Evolutionary conservation across 2,329 filamentous ascomycete species (phyloP), one percentile per base, ranked within the genome.

Genomic region (Penicillium sp.): DNA sequence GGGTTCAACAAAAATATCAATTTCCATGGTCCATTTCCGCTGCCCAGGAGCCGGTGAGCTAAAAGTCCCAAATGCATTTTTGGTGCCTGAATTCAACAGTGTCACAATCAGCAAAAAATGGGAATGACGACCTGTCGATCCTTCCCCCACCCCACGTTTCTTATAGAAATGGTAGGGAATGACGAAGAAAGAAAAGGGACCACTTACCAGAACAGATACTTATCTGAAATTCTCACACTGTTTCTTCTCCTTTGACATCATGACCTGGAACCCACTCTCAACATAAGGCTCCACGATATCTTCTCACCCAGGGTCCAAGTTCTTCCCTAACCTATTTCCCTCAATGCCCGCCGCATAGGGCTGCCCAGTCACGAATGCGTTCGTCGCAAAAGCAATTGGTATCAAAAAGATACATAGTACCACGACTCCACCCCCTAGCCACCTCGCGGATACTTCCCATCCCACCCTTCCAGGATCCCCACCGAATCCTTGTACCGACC

Each of bases 171-270:
- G 23, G 40, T 51, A 57, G 29, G 2, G 19, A 17, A 42, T 8
- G 37, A 15, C 6, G 47, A 37, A 12, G 9, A 7, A 15, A 6
- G 15, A 6, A 27, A 35, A 50, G 13, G 21, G 23, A 12, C 23
- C 42, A 60, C 71, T 70, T 67, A 77, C 76, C 75, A 76, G 63
- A 78, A 77, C 38, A 77, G 66, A 64, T 73, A 75, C 56, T 72
- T 74, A 29, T 74, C 69, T 29, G 75, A 73, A 52, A 51, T 69
- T 59, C 50, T 68, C 68, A 65, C 75, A 77, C 60, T 33, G 53
- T 58, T 58, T 63, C 49, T 65, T 66, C 50, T 63, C 56, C 57
- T 66, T 68, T 67, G 69, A 71, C 66, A 68, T 69, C 66, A 68
- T 67, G 59, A 69, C 66, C 65, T 67, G 62, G 57, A 66, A 55